A percentile compares a stretch with the other conserved stretches of the same genome.
phyloP scores from a whole-genome alignment of 495 filamentous ascomycete species.

The Talaromyces nanjingensis region DNA sequence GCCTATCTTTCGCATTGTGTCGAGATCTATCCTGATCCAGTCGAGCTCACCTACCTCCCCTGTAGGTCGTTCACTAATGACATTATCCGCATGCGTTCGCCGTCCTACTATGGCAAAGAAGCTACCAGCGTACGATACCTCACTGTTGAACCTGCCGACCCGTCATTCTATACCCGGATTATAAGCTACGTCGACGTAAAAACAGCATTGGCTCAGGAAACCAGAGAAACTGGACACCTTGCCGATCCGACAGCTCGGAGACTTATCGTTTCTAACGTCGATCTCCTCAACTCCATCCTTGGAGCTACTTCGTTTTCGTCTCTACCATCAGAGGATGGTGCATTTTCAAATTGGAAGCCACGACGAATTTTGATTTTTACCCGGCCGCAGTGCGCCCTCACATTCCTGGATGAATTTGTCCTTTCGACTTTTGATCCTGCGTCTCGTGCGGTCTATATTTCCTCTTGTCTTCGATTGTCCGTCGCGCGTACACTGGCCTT shows the following conservation, averaged over 20 bases:
- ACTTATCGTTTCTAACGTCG: background rate
- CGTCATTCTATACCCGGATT: constrained; percentile 1
- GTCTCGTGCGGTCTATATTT: background rate
- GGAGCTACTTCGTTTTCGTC: background rate
- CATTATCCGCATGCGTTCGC: background rate
- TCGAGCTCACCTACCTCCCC: background rate
- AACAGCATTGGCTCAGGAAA: background rate
- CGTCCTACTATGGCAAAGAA: background rate
- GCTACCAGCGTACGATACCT: background rate
- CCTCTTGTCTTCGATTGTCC: background rate
- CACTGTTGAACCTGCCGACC: background rate
- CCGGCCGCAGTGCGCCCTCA: background rate
- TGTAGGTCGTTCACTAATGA: background rate
- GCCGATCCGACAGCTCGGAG: background rate
- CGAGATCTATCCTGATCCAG: background rate
- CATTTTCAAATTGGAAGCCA: background rate
- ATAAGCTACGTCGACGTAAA: background rate
- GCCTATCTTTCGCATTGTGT: constrained; percentile 3
- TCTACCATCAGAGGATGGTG: background rate
- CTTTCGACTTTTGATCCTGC: background rate
- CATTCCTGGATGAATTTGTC: constrained; percentile 1
- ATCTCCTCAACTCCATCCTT: background rate
- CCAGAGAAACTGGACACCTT: background rate
- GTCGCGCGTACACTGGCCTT: background rate
- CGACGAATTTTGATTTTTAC: background rate